A percentile compares a stretch with the other conserved stretches of the same genome.
Conservation (phyloP, 371 early-diverging fungal genomes). For the Coemansia sp. region DNA sequence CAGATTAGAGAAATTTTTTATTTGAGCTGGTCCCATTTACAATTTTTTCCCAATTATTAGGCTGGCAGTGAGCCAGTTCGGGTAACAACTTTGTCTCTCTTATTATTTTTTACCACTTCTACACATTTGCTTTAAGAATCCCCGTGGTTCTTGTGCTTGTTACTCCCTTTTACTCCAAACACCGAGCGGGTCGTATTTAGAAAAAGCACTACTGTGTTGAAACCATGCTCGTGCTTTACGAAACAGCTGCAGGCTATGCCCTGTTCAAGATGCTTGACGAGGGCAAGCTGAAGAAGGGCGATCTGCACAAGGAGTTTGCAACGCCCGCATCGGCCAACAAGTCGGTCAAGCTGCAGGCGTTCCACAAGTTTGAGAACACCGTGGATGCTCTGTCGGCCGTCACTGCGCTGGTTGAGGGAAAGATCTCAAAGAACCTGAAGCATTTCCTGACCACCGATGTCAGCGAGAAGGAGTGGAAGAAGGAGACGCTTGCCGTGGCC, state of each 20-base stretch:
- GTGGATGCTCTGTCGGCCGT: conserved; percentile 92
- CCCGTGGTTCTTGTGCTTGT: not conserved
- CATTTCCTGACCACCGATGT: conserved; percentile 83
- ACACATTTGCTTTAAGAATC: conserved; percentile 6
- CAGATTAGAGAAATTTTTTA: conserved; percentile 34
- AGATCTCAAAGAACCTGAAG: conserved; percentile 89
- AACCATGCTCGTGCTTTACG: conserved; percentile 77
- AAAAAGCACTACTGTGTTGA: conserved; percentile 9
- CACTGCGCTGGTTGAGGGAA: conserved; percentile 92
- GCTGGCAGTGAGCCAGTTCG: not conserved
- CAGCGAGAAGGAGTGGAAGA: conserved; percentile 78
- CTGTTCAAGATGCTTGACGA: conserved; percentile 85
- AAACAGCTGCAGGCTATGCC: conserved; percentile 87
- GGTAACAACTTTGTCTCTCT: not conserved
- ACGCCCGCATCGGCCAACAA: conserved; percentile 77
- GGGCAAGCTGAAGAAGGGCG: conserved; percentile 70
- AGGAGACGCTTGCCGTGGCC: conserved; percentile 87
- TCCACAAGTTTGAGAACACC: conserved; percentile 95
- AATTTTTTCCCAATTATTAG: conserved; percentile 3
- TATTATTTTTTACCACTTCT: conserved; percentile 1
- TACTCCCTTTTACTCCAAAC: not conserved
- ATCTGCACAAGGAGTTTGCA: conserved; percentile 74
- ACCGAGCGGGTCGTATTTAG: conserved; percentile 50
- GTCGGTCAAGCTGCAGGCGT: conserved; percentile 88
- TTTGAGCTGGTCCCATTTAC: not conserved